Evolutionary conservation across 148 eudicot genomes (phyloP).

Genomic region (Vaccinium darrowii): DNA sequence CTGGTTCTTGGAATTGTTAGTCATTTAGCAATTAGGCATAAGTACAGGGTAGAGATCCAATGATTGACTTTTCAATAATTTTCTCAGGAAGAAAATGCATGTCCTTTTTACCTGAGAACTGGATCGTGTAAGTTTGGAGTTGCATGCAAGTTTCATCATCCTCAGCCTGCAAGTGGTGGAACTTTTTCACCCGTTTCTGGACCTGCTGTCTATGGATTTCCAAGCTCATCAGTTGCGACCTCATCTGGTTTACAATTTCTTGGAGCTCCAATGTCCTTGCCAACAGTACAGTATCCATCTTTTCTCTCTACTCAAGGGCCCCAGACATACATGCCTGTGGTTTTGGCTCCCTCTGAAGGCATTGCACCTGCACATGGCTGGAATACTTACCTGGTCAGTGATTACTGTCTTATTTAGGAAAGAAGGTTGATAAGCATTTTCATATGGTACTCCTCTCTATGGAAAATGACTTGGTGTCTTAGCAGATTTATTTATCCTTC

Average conservation of each 20-base stretch:
- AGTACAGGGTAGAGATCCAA: neutral
- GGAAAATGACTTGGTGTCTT: neutral
- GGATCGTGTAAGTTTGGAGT: constrained; percentile 62
- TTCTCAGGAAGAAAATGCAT: constrained; percentile 55
- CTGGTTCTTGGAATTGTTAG: neutral
- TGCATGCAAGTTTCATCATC: constrained; percentile 79
- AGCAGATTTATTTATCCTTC: neutral
- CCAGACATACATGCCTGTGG: constrained; percentile 50
- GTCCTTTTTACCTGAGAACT: constrained; percentile 64
- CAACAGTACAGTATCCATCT: constrained; percentile 39
- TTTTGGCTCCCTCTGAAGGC: constrained; percentile 40
- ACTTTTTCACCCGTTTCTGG: constrained; percentile 33
- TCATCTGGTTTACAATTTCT: constrained; percentile 36
- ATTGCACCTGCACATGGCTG: constrained; percentile 34
- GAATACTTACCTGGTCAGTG: constrained; percentile 56
- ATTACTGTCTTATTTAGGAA: neutral
- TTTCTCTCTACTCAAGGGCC: constrained; percentile 34
- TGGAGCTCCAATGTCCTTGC: constrained; percentile 34
- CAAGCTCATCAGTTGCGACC: constrained; percentile 32
- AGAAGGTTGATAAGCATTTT: constrained; percentile 11
- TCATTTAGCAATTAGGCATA: neutral
- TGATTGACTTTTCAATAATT: neutral
- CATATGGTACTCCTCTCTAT: neutral
- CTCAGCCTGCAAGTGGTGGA: constrained; percentile 44
- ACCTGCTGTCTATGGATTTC: constrained; percentile 30